These are phyloP conservation scores for Antitrichia curtipendula DNA, from an alignment of 225 moss, liverwort and hornwort species.

Conservation along the genomic window DNA sequence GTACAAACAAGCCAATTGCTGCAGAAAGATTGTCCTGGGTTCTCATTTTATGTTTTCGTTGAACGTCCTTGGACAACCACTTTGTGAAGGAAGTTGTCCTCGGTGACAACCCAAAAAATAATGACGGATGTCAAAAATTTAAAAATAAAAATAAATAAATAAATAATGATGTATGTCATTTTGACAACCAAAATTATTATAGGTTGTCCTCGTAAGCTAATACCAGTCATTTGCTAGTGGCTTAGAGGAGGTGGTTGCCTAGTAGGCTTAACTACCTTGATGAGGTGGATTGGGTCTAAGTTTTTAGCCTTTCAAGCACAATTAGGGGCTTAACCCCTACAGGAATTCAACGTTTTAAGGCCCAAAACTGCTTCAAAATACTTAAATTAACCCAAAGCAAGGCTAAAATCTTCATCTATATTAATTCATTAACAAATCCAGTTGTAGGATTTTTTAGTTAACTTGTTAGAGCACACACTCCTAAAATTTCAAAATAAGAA, in stretches of 20 bases:
- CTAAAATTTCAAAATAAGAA: too few relatives aligned
- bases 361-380: too few relatives aligned
- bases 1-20: not conserved
- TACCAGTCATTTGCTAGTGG: not conserved
- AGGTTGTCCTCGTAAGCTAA: not conserved
- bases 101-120: not conserved
- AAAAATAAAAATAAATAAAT: too few relatives aligned
- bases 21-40: not conserved
- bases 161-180: too few relatives aligned
- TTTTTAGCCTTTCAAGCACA: not conserved
- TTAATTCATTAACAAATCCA: too few relatives aligned
- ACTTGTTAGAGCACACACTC: too few relatives aligned
- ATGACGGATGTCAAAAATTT: too few relatives aligned
- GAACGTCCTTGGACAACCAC: not conserved
- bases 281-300: not conserved
- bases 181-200: too few relatives aligned
- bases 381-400: too few relatives aligned
- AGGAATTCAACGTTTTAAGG: too few relatives aligned
- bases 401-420: too few relatives aligned
- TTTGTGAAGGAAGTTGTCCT: not conserved
- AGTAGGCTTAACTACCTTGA: not conserved
- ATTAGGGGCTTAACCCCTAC: not conserved
- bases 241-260: accelerated
- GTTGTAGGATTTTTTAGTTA: too few relatives aligned
- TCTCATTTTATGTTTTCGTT: not conserved